Conservation (phyloP, 257 asterid genomes). For the Solanum neorickii region DNA sequence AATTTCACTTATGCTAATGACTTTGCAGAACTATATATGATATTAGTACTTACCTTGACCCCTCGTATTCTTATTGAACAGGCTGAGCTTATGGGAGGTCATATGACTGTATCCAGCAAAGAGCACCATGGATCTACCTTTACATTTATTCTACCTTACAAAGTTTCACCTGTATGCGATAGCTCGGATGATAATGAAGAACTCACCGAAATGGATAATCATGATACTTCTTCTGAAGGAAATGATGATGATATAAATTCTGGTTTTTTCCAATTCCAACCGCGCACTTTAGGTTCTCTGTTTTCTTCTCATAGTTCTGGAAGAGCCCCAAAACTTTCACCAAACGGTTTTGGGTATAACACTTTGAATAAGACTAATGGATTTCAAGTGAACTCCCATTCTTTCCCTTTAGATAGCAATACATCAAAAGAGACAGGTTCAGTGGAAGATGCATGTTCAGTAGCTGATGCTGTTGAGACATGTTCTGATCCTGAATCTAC, state of each 20-base stretch:
- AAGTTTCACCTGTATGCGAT: conserved; percentile 43
- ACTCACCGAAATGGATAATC: conserved; percentile 40
- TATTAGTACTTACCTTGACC: not conserved
- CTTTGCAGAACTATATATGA: not conserved
- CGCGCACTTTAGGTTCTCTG: conserved; percentile 57
- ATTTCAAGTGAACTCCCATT: conserved; percentile 21
- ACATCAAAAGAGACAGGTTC: conserved; percentile 28
- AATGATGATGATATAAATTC: conserved; percentile 52
- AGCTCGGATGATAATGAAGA: conserved; percentile 65
- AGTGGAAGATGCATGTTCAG: conserved; percentile 33
- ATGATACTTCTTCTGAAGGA: conserved; percentile 26
- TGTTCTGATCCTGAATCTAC: conserved; percentile 18
- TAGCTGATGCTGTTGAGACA: conserved; percentile 23
- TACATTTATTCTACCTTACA: conserved; percentile 70
- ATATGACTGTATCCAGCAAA: conserved; percentile 55
- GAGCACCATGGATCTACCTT: conserved; percentile 74
- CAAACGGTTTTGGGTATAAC: conserved; percentile 23
- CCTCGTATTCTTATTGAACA: conserved; percentile 4
- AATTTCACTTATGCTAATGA: not conserved
- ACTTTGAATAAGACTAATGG: conserved; percentile 11
- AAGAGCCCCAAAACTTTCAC: conserved; percentile 32
- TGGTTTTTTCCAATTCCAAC: conserved; percentile 63
- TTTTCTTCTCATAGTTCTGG: conserved; percentile 43
- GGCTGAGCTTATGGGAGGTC: conserved; percentile 99
- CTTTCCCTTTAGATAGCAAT: conserved; percentile 22